Conservation (phyloP, 2,329 filamentous ascomycete genomes). For the Xylariaceae sp. region DNA sequence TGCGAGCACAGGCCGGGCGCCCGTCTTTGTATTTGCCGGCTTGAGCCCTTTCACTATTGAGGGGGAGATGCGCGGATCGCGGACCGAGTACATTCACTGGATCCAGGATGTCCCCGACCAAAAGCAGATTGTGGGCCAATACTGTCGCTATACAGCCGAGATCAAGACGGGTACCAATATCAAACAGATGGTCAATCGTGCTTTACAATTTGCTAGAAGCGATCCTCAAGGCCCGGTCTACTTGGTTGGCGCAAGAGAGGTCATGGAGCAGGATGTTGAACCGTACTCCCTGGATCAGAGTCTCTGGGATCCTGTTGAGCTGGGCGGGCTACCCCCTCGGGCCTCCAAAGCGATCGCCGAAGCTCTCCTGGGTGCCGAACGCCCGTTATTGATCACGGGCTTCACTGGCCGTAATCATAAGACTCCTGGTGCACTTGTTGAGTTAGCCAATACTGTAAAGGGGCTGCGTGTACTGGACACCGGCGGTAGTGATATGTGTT, state of each 20-base stretch:
- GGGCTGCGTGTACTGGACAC: slow-evolving; percentile 68
- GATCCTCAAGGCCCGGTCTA: slow-evolving; percentile 78
- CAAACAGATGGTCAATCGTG: slow-evolving; percentile 84
- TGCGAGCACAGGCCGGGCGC: slow-evolving; percentile 66
- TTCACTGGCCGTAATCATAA: slow-evolving; percentile 65
- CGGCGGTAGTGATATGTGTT: slow-evolving; percentile 75
- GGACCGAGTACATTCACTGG: slow-evolving; percentile 83
- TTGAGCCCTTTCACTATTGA: slow-evolving; percentile 71
- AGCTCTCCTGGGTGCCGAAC: slow-evolving; percentile 56
- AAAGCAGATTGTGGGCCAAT: slow-evolving; percentile 73
- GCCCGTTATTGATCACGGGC: slow-evolving; percentile 65
- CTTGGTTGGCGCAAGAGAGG: slow-evolving; percentile 68
- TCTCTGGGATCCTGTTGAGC: slow-evolving; percentile 65
- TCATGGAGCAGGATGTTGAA: slow-evolving; percentile 78
- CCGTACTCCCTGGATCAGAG: slow-evolving; percentile 64
- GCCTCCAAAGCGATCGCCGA: slow-evolving; percentile 57
- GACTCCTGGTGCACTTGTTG: slow-evolving; percentile 55
- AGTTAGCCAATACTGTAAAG: slow-evolving; percentile 61
- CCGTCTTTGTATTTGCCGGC: slow-evolving; percentile 72
- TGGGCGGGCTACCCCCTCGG: slow-evolving; percentile 50
- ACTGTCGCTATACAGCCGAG: slow-evolving; percentile 77
- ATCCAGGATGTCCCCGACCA: slow-evolving; percentile 80
- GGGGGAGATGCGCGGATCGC: slow-evolving; percentile 69
- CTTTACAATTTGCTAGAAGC: slow-evolving; percentile 72
- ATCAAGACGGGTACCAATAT: slow-evolving; percentile 80